Evolutionary conservation across 768 basidiomycete species (phyloP), one percentile per base, ranked within the genome.

Genomic region (Collybiopsis luxurians): DNA sequence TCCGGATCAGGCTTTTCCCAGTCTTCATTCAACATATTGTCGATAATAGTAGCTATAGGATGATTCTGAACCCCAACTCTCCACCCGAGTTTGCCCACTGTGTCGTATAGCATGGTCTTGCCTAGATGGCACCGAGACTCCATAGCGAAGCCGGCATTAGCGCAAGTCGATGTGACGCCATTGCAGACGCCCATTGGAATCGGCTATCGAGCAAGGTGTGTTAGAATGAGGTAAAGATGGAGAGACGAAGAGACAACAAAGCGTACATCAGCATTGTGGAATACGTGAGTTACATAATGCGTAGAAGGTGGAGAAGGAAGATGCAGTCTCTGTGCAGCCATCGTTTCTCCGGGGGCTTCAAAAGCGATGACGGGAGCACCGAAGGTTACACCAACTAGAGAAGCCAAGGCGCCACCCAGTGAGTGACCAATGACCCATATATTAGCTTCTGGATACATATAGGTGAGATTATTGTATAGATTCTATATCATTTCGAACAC

Each of bases 381-480:
- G 65, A 98, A 99, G 0, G 96, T 95, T 2, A 84, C 76, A 0
- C 92, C 94, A 7, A 98, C 74, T 3, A 99, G 80, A 0, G 92
- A 84, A 1, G 95, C 86, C 19, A 98, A 71, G 0, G 90, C 78
- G 0, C 96, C 96, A 15, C 96, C 96, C 12, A 98, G 79, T 27
- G 92, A 90, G 67, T 92, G 90, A 74, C 88, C 90, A 2, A 83
- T 83, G 3, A 98, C 64, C 95, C 95, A 98, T 51, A 98, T 95
- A 55, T 87, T 85, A 31, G 95, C 79, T 42, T 89, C 67, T 0
- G 96, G 96, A 67, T 96, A 98, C 81, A 96, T 83, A 62, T 87
- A 89, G 2, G 90, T 85, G 53, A 98, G 77, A 68, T 97, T 94
- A 70, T 95, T 92, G 71, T 94, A 98, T 6, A 98, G 75, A 66